Base-by-base conservation (phyloP, 192 early-diverging fungal species). In the Haplosporangium gracile region DNA sequence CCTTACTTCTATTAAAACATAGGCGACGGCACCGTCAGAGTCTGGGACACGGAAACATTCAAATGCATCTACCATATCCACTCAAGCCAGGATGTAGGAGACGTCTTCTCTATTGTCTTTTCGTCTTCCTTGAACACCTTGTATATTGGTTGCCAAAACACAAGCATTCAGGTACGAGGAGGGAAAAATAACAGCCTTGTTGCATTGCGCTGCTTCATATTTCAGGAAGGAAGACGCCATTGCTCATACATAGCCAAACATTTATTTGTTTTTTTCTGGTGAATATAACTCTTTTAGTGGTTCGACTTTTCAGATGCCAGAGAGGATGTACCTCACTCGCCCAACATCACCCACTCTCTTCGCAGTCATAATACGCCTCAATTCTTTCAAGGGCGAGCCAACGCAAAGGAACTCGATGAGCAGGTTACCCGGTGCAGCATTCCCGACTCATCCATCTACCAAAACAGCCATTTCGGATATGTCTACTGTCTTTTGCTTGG, bases 121-220 rank as follows among this genome's bases (percentile, higher is more conserved):
- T 93, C 91, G 20, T 82, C 83, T 24, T 38, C 75, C 22, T 87
- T 87, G 8, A 91, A 93, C 18, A 89, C 83, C 8, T 77, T 96
- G 75, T 93, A 92, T 45, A 92, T 96, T 75, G 95, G 95, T 0
- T 94, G 94, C 76, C 94, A 96, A 79, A 95, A 96, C 82, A 95
- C 95, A 13, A 94, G 93, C 77, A 93, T 96, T 75, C 94, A 95
- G 90, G 92, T 90, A 90, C 20, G 53, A 20, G 16, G n/a, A 26
- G 57, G 8, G 15, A 34, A 1, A 8, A 26, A 10, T 9, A 26
- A 57, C 5, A 57, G 0, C 0, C 29, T 65, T 65, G 60, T 65
- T 4, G 26, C 11, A 65, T 7, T 24, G 24, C 34, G 40, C 10
- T n/a, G 3, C 53, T 45, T 16, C 29, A 42, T 55, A 43, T 11